These are phyloP conservation scores for Anisodus tanguticus DNA, from an alignment of 257 asterid genomes.

Conservation along the genomic window DNA sequence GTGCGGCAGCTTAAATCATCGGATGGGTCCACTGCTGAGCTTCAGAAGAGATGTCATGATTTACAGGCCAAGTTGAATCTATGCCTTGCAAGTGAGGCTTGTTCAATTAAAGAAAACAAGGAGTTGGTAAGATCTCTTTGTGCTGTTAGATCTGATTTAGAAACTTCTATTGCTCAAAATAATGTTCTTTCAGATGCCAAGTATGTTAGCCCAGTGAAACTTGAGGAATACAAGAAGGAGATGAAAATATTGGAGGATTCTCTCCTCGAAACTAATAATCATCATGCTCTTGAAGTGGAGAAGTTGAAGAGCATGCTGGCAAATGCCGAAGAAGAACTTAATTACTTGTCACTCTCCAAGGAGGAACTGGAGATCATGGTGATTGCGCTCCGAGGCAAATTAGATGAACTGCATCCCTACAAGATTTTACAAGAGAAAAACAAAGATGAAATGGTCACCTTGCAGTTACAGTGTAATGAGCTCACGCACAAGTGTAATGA, in stretches of 20 bases:
- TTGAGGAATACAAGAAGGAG: constrained; percentile 52
- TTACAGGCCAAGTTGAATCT: constrained; percentile 51
- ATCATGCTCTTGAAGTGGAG: constrained; percentile 49
- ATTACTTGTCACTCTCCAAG: constrained; percentile 47
- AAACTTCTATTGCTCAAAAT: constrained; percentile 53
- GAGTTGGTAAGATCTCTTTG: constrained; percentile 44
- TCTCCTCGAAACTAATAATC: constrained; percentile 42
- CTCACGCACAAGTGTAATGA: constrained; percentile 61
- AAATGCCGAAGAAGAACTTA: constrained; percentile 58
- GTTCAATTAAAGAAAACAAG: constrained; percentile 51
- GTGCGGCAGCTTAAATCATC: constrained; percentile 51
- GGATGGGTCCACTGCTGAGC: constrained; percentile 48
- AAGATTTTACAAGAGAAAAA: constrained; percentile 45
- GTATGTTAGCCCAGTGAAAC: constrained; percentile 39
- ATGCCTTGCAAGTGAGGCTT: constrained; percentile 52
- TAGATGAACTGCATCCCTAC: constrained; percentile 53
- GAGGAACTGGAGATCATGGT: constrained; percentile 69
- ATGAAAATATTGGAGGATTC: constrained; percentile 44
- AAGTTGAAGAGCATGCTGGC: constrained; percentile 44
- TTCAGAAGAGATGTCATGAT: constrained; percentile 51
- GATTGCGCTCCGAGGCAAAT: constrained; percentile 56
- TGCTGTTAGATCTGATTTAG: constrained; percentile 59
- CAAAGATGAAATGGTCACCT: constrained; percentile 49
- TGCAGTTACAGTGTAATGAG: constrained; percentile 55
- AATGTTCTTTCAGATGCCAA: constrained; percentile 66